A percentile compares a stretch with the other conserved stretches of the same genome.
phyloP scores from a whole-genome alignment of 2,329 filamentous ascomycete species.

The Fusarium coicis region DNA sequence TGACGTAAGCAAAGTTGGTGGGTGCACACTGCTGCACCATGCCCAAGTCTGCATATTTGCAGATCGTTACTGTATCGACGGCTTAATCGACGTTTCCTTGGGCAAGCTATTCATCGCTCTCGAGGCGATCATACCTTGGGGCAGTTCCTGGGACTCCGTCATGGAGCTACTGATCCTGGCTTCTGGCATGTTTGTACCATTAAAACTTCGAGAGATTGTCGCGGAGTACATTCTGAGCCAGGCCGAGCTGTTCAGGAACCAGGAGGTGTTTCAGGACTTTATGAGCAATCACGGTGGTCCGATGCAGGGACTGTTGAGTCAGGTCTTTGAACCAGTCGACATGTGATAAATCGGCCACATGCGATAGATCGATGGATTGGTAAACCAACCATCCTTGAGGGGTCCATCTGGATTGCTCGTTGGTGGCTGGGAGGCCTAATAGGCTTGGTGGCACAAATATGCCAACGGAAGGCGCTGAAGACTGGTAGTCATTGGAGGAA shows the following conservation, averaged over 20 bases:
- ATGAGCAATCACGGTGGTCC: not conserved
- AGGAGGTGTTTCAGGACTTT: not conserved
- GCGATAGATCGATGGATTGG: too few relatives aligned
- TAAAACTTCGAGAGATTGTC: not conserved
- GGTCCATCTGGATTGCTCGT: too few relatives aligned
- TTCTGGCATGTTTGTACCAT: rapidly evolving
- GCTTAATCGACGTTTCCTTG: not conserved
- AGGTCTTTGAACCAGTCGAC: not conserved
- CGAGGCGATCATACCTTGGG: not conserved
- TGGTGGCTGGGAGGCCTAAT: not conserved
- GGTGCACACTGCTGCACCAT: not conserved
- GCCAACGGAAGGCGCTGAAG: too few relatives aligned
- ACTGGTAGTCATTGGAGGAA: too few relatives aligned
- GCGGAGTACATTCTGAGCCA: not conserved
- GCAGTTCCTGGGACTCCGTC: rapidly evolving
- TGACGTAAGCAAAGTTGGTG: not conserved
- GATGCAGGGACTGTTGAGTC: not conserved
- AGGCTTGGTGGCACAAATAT: not conserved
- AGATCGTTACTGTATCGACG: not conserved
- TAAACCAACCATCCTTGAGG: too few relatives aligned
- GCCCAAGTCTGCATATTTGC: not conserved
- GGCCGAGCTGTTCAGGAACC: not conserved
- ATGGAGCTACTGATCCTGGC: not conserved
- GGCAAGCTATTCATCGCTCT: not conserved
- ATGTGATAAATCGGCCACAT: too few relatives aligned